Percentiles rank a stretch among this genome's conserved stretches.
Evolutionary conservation across 768 basidiomycete species (phyloP).

Genomic region (Leccinellum luteum): DNA sequence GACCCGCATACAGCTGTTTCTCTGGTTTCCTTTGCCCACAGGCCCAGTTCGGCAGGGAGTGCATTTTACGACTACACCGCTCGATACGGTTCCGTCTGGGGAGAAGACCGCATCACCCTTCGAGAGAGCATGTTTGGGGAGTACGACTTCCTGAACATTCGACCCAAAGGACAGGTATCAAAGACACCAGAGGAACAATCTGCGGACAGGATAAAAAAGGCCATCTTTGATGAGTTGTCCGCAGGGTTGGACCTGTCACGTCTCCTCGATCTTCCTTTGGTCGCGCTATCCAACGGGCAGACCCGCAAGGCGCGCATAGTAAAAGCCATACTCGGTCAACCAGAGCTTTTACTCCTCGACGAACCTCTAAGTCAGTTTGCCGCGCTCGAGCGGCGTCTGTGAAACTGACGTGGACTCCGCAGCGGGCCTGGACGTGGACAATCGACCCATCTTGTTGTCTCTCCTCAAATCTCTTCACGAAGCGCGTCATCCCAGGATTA

Average conservation of each 20-base stretch:
- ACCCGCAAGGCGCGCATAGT: constrained; percentile 83
- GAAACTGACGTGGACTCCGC: not conserved
- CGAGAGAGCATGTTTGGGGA: constrained; percentile 67
- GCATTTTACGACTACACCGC: constrained; percentile 93
- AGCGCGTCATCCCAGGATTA: constrained; percentile 50
- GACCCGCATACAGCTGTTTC: constrained; percentile 52
- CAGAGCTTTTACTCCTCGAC: constrained; percentile 80
- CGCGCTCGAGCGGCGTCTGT: not conserved
- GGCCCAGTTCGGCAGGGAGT: constrained; percentile 52
- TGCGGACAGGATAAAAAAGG: constrained; percentile 27
- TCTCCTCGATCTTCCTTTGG: constrained; percentile 77
- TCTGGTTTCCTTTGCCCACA: constrained; percentile 67
- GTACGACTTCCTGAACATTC: constrained; percentile 36
- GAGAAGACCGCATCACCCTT: constrained; percentile 79
- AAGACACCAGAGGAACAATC: constrained; percentile 25
- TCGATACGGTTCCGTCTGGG: constrained; percentile 84
- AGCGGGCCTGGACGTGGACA: constrained; percentile 77
- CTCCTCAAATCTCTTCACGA: constrained; percentile 56
- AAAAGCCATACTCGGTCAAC: constrained; percentile 66
- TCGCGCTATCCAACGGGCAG: constrained; percentile 91
- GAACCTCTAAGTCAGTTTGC: constrained; percentile 76
- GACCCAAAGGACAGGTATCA: constrained; percentile 18
- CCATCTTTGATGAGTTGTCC: constrained; percentile 52
- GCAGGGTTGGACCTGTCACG: constrained; percentile 52
- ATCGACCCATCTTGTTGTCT: constrained; percentile 51